Base-by-base conservation (phyloP, 805 yeast species). In the Lachancea mirantina region DNA sequence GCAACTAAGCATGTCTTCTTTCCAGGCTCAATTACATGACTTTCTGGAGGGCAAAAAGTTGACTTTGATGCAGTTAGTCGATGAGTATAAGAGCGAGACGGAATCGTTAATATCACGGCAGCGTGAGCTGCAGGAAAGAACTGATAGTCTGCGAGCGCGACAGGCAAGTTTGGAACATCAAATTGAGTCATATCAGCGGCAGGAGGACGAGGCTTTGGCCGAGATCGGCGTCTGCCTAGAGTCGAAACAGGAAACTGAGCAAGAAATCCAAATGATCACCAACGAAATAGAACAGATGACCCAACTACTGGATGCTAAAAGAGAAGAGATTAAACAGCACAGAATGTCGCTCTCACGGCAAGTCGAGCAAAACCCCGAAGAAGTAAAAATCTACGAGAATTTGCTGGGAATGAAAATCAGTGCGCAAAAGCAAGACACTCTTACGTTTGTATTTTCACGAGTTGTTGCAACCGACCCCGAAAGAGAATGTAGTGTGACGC, bases 381-480 rank as follows among this genome's bases (percentile, higher is more conserved):
- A 78, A 46, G 57, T 74, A 24, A 35, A 56, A 11, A 60, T 67
- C 24, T 74, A 68, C 53, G 82, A 78, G 39, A 52, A 60, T 23
- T 56, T 73, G 30, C 55, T 76, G 26, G 84, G 85, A 1, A 48
- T 78, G 35, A 58, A 59, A 21, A 66, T 78, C 13, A 74, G 70
- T 34, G 76, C 75, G 3, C 52, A 72, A 2, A 53, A 58, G 13
- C 67, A 64, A 6, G 73, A 69, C 33, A 42, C 65, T 20, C 48
- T 78, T 26, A 57, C 54, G 36, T 72, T 78, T 45, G 55, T 60
- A 3, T 78, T 77, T 45, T 10, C 16, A 9, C 20, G 28, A 5
- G 57, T 76, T 11, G 73, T 70, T 40, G 59, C 68, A 11, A 51
- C 58, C 20, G 57, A 72, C 30, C 49, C 61, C 26, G 61, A 61